A percentile compares a stretch with the other conserved stretches of the same genome.
Conservation (phyloP, 73 alveolate species). For the Paramecium tetraurelia region DNA sequence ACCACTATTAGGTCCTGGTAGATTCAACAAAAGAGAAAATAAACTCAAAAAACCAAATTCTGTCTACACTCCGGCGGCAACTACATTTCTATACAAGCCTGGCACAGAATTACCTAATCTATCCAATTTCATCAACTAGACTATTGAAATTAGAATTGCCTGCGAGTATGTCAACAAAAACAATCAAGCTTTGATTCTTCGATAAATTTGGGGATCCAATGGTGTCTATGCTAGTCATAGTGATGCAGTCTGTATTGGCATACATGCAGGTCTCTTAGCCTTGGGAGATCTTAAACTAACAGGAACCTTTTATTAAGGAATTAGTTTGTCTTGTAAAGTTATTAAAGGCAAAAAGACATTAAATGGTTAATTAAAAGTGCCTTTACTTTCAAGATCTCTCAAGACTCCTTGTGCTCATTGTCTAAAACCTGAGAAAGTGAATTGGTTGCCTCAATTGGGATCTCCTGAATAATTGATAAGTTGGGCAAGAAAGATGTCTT, state of each 20-base stretch:
- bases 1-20: neutral
- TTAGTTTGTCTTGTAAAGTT: conserved; percentile 28
- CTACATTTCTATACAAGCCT: conserved; percentile 27
- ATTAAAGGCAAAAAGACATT: conserved; percentile 36
- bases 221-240: conserved; percentile 51
- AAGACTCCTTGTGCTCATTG: conserved; percentile 43
- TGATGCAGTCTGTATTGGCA: conserved; percentile 41
- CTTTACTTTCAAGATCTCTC: conserved; percentile 25
- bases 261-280: conserved; percentile 31
- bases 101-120: conserved; percentile 36
- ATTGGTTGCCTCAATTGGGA: neutral
- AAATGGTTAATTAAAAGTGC: conserved; percentile 1
- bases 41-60: neutral
- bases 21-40: neutral
- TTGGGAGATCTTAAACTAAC: neutral
- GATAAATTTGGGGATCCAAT: conserved; percentile 48
- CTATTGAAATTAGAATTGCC: conserved; percentile 28
- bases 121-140: neutral
- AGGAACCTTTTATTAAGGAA: conserved; percentile 21
- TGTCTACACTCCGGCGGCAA: neutral
- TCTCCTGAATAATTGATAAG: conserved; percentile 41
- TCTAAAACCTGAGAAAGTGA: neutral
- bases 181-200: neutral
- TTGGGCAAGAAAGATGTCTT: conserved; percentile 36
- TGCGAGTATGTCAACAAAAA: neutral